Base-by-base conservation (phyloP, 208 protist genomes). In the Leishmania tarentolae region DNA sequence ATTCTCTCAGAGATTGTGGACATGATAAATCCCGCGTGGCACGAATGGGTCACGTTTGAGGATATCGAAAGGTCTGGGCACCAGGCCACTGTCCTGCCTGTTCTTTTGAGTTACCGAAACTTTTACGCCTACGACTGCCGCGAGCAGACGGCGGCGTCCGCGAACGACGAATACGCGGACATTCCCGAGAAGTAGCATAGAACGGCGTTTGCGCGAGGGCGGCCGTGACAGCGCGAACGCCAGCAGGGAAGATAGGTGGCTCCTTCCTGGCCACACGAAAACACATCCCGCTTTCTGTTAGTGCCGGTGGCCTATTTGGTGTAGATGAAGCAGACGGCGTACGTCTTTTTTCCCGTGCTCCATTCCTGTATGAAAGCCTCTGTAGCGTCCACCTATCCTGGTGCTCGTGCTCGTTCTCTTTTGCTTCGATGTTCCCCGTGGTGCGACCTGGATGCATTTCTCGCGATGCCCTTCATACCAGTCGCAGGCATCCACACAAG, bases 121-220 rank as follows among this genome's bases (percentile, higher is more conserved):
- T 98, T 98, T 65, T 97, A 93, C 84, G 90, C 93, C 19, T 98
- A 98, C 86, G 95, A 98, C 86, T 96, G 89, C 68, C 90, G 95
- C 31, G 95, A 98, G 78, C 94, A 97, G 70, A 94, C 91, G 8
- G 94, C 93, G 7, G 93, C 92, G 35, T 87, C 88, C 2, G 88
- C 92, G 13, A 94, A 90, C 53, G 94, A 97, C 66, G 94, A 91
- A 69, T 97, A 92, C 50, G 80, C 87, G 1, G 88, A 90, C 11
- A 50, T 87, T 42, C 44, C 83, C 2, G 83, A 82, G 28, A 70
- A 73, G 37, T 84, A 66, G 37, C 17, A 47, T 68, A 46, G 24
- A 31, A 56, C 44, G 24, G 24, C 15, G 57, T 3, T 44, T 17
- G 5, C 56, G 24, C 72, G 21, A 37, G 5, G 5, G 50, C 17